Evolutionary conservation across 2,329 filamentous ascomycete species (phyloP), one percentile per base, ranked within the genome.

Genomic region (Clonostachys sp.): DNA sequence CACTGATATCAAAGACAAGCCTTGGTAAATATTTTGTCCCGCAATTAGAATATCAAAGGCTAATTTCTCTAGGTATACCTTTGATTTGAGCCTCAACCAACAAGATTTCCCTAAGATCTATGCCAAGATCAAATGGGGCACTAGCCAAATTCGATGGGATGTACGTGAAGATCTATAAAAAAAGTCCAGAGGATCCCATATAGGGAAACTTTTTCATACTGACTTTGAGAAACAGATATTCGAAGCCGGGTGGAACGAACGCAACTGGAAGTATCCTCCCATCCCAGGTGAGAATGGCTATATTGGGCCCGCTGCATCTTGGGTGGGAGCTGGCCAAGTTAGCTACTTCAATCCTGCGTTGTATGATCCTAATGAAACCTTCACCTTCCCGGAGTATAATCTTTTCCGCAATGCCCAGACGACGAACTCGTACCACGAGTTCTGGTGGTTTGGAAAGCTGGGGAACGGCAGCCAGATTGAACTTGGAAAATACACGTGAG

Each of bases 201-300:
- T 20, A 8, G 24, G 2, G 24, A 24, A 24, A 24, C 2, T 2
- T 9, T 24, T 24, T 24, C 2, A 24, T 24, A 24, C 24, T 24
- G 24, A 24, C 24, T 24, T 8, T 24, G 24, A 20, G 24, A 24
- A 24, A 16, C 20, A 38, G 44, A 57, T 66, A 18, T 65, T 64
- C 48, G 54, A 63, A 17, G 52, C 47, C 1, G 45, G 53, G 34
- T 67, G 57, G 49, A 56, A 51, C 0, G 59, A 65, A 42, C 46
- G 53, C 9, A 51, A 63, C 18, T 68, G 64, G 65, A 45, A 47
- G 14, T 67, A 66, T 44, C 66, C 65, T 5, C 66, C 63, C 2
- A 57, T 59, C 1, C 47, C 55, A 8, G 65, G 64, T 8, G 30
- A 61, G 49, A 59, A 45, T 30, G 42, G 47, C 36, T 36, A 45